Evolutionary conservation across 164 flowering plant species (phyloP), one percentile per base, ranked within the genome.

Genomic region (Vitis labrusca): DNA sequence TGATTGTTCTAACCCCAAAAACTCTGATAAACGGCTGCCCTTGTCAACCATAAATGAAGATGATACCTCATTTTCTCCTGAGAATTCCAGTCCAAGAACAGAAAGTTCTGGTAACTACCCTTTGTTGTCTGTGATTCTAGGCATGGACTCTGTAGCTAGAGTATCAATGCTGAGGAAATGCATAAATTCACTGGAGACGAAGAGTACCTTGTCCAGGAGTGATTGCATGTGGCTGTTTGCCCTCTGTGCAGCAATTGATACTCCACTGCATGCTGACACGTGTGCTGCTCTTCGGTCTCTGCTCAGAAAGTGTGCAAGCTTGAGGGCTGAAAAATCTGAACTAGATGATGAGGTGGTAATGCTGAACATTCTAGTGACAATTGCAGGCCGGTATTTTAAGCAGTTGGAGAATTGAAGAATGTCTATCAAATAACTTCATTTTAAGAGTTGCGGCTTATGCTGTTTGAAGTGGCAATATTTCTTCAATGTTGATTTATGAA

Each of bases 211-310:
- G 44, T 55, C 86, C 3, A 80, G 82, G 66, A 63, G 74, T 10
- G 89, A 87, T 9, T 84, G 89, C 73, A 51, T 70, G 53, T 93
- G 98, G 97, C 63, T 90, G 8, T 91, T 88, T 75, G 87, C 91
- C 15, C 84, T 95, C 9, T 91, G 92, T 78, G 91, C 84, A 5
- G 85, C 85, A 8, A 82, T 95, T 59, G 97, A 93, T 67, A 76
- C 82, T 56, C 98, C 97, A 10, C 62, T 93, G 7, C 83, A 90
- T 84, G 95, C 89, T 16, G 93, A 91, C 58, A 87, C 85, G 15
- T 60, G 81, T 74, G 93, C 97, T 19, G 74, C 90, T 50, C 75
- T 95, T 8, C 79, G 98, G 9, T 71, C 85, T 66, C 77, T 95
- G 73, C 92, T 95, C 5, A 78, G 99, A 6, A 91, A 89, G 66